Evolutionary conservation across 192 early-diverging fungal species (phyloP).

Genomic region (Coemansia sp.): DNA sequence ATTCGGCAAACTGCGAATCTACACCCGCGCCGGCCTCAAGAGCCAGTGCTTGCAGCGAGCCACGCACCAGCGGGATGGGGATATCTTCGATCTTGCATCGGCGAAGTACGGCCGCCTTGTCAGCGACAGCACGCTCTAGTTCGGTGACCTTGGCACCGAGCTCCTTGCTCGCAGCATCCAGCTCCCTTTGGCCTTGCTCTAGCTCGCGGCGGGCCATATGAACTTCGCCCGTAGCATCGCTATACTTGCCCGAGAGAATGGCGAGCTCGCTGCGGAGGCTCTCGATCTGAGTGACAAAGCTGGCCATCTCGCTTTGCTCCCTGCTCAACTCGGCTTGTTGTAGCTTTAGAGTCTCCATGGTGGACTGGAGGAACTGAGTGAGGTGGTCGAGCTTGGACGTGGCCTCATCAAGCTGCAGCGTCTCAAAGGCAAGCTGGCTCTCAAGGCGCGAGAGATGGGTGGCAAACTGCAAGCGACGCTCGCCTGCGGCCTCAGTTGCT

Average conservation of each 20-base stretch:
- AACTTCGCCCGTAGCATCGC: conserved; percentile 58
- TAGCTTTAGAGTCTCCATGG: conserved; percentile 29
- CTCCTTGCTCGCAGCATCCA: conserved; percentile 50
- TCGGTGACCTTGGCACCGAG: conserved; percentile 51
- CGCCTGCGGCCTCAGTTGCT: conserved; percentile 66
- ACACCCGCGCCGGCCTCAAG: conserved; percentile 61
- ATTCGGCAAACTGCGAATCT: conserved; percentile 37
- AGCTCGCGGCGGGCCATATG: conserved; percentile 64
- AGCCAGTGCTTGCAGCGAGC: conserved; percentile 72
- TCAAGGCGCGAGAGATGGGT: conserved; percentile 75
- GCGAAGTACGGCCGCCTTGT: conserved; percentile 76
- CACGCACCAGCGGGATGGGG: conserved; percentile 72
- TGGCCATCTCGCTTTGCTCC: conserved; percentile 56
- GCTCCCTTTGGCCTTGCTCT: conserved; percentile 63
- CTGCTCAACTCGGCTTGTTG: conserved; percentile 46
- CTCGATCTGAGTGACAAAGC: conserved; percentile 46
- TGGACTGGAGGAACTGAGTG: conserved; percentile 49
- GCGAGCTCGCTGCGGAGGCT: conserved; percentile 54
- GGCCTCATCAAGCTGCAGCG: conserved; percentile 63
- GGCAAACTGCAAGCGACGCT: conserved; percentile 73
- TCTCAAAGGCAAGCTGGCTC: conserved; percentile 79
- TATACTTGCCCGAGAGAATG: conserved; percentile 53
- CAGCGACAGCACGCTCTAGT: conserved; percentile 76
- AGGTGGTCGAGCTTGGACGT: conserved; percentile 62
- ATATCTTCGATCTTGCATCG: conserved; percentile 95